Conservation (phyloP, 192 early-diverging fungal genomes). For the Entrophospora sp. region DNA sequence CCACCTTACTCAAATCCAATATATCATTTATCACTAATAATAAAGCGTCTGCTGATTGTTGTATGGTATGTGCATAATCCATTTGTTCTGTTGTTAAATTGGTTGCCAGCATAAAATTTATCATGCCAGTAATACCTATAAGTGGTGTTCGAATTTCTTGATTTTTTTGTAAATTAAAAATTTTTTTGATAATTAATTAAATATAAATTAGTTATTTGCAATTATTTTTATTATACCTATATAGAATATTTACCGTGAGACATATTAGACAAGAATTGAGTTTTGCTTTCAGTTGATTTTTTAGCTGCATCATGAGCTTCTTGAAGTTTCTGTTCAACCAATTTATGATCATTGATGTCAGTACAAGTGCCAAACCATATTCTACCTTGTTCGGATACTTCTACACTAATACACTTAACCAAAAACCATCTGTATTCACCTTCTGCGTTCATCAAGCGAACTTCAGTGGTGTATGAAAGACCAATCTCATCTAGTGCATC, state of each 20-base stretch:
- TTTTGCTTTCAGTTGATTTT: conserved; percentile 53
- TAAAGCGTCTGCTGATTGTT: conserved; percentile 63
- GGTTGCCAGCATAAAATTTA: conserved; percentile 63
- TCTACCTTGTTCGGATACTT: conserved; percentile 36
- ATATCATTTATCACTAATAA: conserved; percentile 79
- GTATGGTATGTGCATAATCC: conserved; percentile 71
- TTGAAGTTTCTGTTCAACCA: conserved; percentile 46
- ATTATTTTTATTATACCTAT: neutral
- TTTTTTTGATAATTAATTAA: neutral
- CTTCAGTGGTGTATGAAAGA: conserved; percentile 36
- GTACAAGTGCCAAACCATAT: conserved; percentile 54
- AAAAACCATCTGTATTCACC: conserved; percentile 44
- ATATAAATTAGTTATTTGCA: neutral
- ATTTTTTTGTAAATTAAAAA: neutral
- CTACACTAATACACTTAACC: conserved; percentile 48
- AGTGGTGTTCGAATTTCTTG: conserved; percentile 74
- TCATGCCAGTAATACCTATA: conserved; percentile 72
- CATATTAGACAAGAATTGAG: conserved; percentile 52
- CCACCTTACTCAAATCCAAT: conserved; percentile 74
- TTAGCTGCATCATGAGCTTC: conserved; percentile 51
- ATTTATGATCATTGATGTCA: conserved; percentile 52
- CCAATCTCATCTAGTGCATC: conserved; percentile 25
- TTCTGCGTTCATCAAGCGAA: conserved; percentile 35
- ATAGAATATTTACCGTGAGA: conserved; percentile 36
- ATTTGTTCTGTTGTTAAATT: conserved; percentile 69